Conservation (phyloP, 1,139 yeast genomes). For the Yamadazyma epiphylla region DNA sequence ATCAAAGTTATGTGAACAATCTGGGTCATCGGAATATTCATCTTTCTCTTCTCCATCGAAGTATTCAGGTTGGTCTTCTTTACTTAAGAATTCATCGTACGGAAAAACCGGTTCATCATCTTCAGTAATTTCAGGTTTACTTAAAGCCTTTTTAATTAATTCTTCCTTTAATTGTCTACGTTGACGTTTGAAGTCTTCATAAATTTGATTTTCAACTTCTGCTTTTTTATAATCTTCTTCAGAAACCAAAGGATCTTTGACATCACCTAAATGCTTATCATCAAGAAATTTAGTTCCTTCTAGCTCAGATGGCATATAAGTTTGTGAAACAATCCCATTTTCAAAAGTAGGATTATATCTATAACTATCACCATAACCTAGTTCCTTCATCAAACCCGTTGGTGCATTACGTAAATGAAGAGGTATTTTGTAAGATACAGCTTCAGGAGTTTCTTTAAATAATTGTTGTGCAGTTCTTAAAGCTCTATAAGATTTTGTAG, state of each 20-base stretch:
- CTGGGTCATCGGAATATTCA: constrained; percentile 34
- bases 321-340: constrained; percentile 71
- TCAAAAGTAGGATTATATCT: constrained; percentile 80
- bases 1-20: constrained; percentile 30
- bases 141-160: constrained; percentile 7
- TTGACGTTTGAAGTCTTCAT: constrained; percentile 22
- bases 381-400: constrained; percentile 78
- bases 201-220: constrained; percentile 22
- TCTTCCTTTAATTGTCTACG: constrained; percentile 12
- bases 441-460: constrained; percentile 57
- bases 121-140: constrained; percentile 1
- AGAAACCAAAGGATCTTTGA: constrained; percentile 24
- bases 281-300: constrained; percentile 34
- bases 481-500: constrained; percentile 80
- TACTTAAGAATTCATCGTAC: constrained; percentile 34
- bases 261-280: constrained; percentile 31
- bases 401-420: constrained; percentile 92
- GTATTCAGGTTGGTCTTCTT: constrained; percentile 36
- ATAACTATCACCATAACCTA: constrained; percentile 82
- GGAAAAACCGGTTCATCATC: constrained; percentile 14
- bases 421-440: constrained; percentile 65
- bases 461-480: constrained; percentile 61
- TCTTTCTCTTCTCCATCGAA: constrained; percentile 34
- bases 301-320: constrained; percentile 58
- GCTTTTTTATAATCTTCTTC: constrained; percentile 18